Evolutionary conservation across 2,329 filamentous ascomycete genomes (phyloP).

Genomic region (Davidsoniella neocaledoniae): DNA sequence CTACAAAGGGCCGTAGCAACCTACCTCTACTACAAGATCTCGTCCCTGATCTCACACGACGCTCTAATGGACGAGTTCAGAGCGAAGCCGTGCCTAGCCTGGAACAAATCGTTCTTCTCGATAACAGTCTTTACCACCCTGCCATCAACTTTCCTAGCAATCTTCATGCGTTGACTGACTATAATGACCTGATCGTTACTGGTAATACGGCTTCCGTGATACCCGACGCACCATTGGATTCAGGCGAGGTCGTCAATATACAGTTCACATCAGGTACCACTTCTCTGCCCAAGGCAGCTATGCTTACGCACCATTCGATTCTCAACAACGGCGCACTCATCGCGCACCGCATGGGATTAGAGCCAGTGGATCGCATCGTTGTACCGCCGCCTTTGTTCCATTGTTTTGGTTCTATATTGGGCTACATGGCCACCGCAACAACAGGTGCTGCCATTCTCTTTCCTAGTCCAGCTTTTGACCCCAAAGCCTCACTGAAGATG

Average conservation of each 20-base stretch:
- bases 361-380: slow-evolving; percentile 55
- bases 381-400: slow-evolving; percentile 76
- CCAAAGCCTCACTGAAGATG: slow-evolving; percentile 48
- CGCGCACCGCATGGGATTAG: slow-evolving; percentile 69
- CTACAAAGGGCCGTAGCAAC: slow-evolving; percentile 37
- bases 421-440: slow-evolving; percentile 92
- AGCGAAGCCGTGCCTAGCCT: slow-evolving; percentile 47
- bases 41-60: slow-evolving; percentile 23
- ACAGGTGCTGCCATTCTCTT: slow-evolving; percentile 66
- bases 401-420: slow-evolving; percentile 82
- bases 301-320: slow-evolving; percentile 69
- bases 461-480: slow-evolving; percentile 74
- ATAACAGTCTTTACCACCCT: slow-evolving; percentile 47
- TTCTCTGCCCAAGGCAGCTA: slow-evolving; percentile 76
- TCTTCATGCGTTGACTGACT: slow-evolving; percentile 28
- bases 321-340: slow-evolving; percentile 85
- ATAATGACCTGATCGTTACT: slow-evolving; percentile 23
- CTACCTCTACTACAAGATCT: slow-evolving; percentile 28
- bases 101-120: slow-evolving; percentile 53
- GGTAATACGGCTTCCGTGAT: slow-evolving; percentile 20
- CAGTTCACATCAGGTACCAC: slow-evolving; percentile 98
- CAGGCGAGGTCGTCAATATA: slow-evolving; percentile 72
- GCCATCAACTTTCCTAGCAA: slow-evolving; percentile 28
- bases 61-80: neutral
- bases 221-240: slow-evolving; percentile 31